phyloP scores from a whole-genome alignment of 257 asterid genomes.

The Catharanthus roseus region DNA sequence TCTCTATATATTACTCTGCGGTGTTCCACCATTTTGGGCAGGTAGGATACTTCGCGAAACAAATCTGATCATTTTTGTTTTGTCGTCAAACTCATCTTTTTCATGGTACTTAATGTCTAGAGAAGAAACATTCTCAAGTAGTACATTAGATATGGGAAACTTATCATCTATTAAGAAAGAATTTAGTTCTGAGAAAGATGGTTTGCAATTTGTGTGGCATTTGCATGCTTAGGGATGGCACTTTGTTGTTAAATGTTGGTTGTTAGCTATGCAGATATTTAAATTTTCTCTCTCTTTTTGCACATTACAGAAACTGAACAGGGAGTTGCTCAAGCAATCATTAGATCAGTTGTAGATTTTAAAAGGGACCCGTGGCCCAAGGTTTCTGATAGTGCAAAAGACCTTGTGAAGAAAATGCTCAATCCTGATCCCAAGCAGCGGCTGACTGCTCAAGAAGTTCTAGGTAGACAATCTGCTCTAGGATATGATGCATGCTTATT shows the following conservation, averaged over 20 bases:
- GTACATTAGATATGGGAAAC: neutral
- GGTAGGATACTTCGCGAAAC: constrained; percentile 19
- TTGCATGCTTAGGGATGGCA: neutral
- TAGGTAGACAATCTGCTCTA: constrained; percentile 24
- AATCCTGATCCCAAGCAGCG: constrained; percentile 46
- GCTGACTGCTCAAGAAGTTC: constrained; percentile 44
- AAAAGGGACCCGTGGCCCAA: constrained; percentile 50
- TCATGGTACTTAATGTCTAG: neutral
- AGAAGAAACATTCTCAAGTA: neutral
- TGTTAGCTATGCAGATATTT: neutral
- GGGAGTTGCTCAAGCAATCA: constrained; percentile 50
- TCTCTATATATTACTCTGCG: constrained; percentile 44
- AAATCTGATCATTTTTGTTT: neutral
- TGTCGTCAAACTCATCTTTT: neutral
- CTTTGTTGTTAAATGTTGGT: neutral
- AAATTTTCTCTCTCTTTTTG: neutral
- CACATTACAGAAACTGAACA: constrained; percentile 41
- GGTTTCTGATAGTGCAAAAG: constrained; percentile 48
- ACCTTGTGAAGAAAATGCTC: constrained; percentile 46
- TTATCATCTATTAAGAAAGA: neutral
- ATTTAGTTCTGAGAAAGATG: neutral
- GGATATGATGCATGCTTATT: neutral
- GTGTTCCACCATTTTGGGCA: constrained; percentile 54
- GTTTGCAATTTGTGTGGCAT: neutral
- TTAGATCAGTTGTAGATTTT: constrained; percentile 43